Evolutionary conservation across 2,329 filamentous ascomycete genomes (phyloP), one percentile per base, ranked within the genome.

Genomic region (Sordariomycetes sp.): DNA sequence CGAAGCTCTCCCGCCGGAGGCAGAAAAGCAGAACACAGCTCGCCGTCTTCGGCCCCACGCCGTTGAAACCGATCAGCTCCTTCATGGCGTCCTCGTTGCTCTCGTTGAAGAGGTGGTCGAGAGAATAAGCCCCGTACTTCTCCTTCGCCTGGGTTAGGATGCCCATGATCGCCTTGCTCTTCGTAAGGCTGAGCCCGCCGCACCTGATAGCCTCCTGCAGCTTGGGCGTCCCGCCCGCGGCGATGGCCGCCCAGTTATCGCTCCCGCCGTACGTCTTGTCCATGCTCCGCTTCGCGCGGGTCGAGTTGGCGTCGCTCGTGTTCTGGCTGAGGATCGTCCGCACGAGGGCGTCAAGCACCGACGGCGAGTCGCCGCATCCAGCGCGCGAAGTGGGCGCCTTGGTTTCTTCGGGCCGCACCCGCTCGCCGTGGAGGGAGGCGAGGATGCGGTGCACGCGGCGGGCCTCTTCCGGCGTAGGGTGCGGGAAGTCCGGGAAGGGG

Each of bases 171-270:
- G 85, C 82, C 59, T 81, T 85, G 65, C 83, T 88, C 70, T 93
- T 94, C n/a, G 82, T 76, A 40, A 80, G 79, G 16, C 84, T 86
- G 1, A 93, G 74, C 0, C 89, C 89, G 34, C 89, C 89, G 25
- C 77, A 77, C 67, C 83, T 83, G 65, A 92, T 91, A 0, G 88
- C 82, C 63, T 83, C 76, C 60, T 76, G 70, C 6, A 79, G 68
- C 62, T 69, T 71, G 16, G 66, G 61, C 50, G 68, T 67, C 0
- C 76, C 74, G 40, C 74, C 75, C 1, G 60, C 61, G 5, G 65
- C 73, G 55, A 79, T 74, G 43, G 65, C 68, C 0, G 68, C 71
- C 76, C 76, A 79, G 32, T 67, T 65, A 60, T 76, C 73, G 63
- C 70, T 73, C 35, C 70, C 65, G 20, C 74, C 75, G 66, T 78